Evolutionary conservation across 495 filamentous ascomycete species (phyloP).

Genomic region (Articulospora tetracladia): DNA sequence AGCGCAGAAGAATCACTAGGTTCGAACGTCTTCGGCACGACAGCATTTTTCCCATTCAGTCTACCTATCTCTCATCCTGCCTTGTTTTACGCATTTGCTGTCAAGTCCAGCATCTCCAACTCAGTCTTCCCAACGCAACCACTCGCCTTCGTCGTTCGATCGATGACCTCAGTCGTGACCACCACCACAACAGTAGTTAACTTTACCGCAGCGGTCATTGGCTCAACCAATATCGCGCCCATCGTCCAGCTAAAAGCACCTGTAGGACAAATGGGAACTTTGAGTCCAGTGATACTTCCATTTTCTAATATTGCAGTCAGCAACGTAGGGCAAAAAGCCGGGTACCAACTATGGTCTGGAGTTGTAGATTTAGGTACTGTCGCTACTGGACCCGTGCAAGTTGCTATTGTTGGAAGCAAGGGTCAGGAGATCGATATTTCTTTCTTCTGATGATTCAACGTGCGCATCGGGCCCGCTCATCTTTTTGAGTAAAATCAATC

Average conservation of each 20-base stretch:
- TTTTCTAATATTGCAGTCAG: constrained; percentile 7
- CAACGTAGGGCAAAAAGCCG: background rate
- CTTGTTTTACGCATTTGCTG: too few species aligned
- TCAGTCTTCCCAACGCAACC: constrained; percentile 25
- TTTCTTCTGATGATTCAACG: background rate
- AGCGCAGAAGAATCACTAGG: constrained; percentile 4
- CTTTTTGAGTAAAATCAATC: background rate
- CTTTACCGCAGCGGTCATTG: constrained; percentile 23
- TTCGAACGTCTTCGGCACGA: constrained; percentile 9
- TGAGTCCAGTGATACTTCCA: constrained; percentile 25
- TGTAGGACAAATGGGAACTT: constrained; percentile 26
- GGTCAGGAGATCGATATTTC: constrained; percentile 12
- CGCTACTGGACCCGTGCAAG: background rate
- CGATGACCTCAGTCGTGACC: constrained; percentile 13
- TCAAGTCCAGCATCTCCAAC: constrained; percentile 4
- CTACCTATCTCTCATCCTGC: background rate
- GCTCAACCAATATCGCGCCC: constrained; percentile 11
- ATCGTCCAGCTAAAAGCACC: constrained; percentile 23
- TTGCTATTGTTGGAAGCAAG: constrained; percentile 1
- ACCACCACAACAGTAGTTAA: constrained; percentile 12
- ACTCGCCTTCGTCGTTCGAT: constrained; percentile 26
- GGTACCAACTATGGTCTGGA: constrained; percentile 9
- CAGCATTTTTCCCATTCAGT: constrained; percentile 14
- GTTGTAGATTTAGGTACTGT: constrained; percentile 2
- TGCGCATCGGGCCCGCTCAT: background rate